Evolutionary conservation across 208 protist genomes (phyloP).

Genomic region (Leishmania martiniquensis): DNA sequence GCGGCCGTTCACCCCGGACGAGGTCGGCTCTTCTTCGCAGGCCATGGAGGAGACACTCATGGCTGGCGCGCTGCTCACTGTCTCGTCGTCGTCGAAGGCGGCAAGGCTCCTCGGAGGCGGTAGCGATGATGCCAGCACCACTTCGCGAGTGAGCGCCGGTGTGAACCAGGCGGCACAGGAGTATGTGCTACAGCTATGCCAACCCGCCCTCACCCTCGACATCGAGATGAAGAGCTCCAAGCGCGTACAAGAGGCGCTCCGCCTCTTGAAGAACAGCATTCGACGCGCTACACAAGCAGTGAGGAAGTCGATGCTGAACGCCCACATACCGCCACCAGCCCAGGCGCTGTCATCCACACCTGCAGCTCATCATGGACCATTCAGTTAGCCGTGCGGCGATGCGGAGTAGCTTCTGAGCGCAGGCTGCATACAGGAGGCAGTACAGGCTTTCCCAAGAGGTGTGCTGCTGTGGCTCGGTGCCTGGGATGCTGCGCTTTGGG

Average conservation of each 20-base stretch:
- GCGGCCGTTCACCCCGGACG: constrained; percentile 51
- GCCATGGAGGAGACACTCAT: constrained; percentile 45
- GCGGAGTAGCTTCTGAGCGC: not conserved
- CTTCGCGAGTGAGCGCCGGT: constrained; percentile 23
- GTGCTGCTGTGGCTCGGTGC: not conserved
- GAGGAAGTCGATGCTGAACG: constrained; percentile 45
- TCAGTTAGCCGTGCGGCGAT: not conserved
- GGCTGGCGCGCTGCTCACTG: constrained; percentile 28
- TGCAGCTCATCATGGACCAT: not conserved
- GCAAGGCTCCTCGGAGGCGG: constrained; percentile 18
- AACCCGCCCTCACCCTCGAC: constrained; percentile 37
- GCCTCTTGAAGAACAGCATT: constrained; percentile 38
- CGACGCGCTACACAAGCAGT: constrained; percentile 47
- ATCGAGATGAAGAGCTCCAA: constrained; percentile 46
- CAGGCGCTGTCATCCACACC: not conserved
- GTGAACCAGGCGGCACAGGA: constrained; percentile 23
- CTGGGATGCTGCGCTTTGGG: not conserved
- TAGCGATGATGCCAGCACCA: constrained; percentile 29
- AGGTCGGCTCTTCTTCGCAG: constrained; percentile 44
- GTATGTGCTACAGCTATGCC: constrained; percentile 26
- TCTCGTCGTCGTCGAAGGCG: constrained; percentile 29
- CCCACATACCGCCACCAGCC: constrained; percentile 4
- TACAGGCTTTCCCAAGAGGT: not conserved
- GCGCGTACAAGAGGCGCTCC: constrained; percentile 43
- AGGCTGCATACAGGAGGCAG: not conserved